Percentiles rank a stretch among this genome's conserved stretches.
phyloP scores from a whole-genome alignment of 768 basidiomycete species.

The Kwoniella bestiolae region DNA sequence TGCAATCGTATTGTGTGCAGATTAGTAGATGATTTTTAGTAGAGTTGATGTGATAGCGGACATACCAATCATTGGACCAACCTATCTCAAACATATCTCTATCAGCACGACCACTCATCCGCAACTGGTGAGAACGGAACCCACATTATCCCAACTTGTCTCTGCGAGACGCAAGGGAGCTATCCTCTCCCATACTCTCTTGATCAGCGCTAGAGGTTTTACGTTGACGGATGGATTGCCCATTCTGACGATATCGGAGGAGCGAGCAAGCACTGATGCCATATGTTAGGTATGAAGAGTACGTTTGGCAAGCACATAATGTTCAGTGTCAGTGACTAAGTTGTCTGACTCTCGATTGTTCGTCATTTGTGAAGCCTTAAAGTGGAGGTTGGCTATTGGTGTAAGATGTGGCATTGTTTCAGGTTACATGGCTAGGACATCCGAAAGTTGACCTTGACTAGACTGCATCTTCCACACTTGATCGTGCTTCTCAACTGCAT shows the following conservation, averaged over 20 bases:
- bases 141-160: slow-evolving; percentile 86
- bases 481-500: no score
- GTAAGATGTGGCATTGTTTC: not conserved
- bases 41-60: not conserved
- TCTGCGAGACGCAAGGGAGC: slow-evolving; percentile 85
- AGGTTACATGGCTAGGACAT: no score
- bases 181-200: slow-evolving; percentile 61
- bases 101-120: no score
- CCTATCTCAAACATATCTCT: no score
- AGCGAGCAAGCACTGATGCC: no score
- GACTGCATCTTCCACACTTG: no score
- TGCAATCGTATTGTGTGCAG: slow-evolving; percentile 6
- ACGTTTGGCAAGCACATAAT: no score
- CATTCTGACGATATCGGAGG: slow-evolving; percentile 13
- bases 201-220: slow-evolving; percentile 46
- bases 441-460: no score
- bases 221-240: slow-evolving; percentile 9
- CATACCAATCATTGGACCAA: slow-evolving; percentile 74
- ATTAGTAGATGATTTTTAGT: not conserved
- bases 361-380: not conserved
- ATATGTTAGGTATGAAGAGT: no score
- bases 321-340: no score
- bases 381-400: not conserved
- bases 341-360: no score
- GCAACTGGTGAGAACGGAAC: slow-evolving; percentile 58